Percentiles rank a stretch among this genome's conserved stretches.
Conservation (phyloP, 768 basidiomycete species). For the Suillus subalutaceus region DNA sequence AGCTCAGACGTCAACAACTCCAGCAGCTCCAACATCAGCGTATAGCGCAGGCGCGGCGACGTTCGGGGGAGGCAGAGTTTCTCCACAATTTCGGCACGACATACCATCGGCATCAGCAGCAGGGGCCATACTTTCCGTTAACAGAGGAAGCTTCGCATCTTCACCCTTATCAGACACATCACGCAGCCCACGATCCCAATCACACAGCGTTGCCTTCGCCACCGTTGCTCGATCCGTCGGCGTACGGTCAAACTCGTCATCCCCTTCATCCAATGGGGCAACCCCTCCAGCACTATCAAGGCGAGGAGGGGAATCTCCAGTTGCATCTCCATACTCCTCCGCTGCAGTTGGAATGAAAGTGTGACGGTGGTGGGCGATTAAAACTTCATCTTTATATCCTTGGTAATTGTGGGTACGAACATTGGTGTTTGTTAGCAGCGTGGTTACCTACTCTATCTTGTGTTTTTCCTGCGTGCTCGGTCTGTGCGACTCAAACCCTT, state of each 20-base stretch:
- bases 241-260: slow-evolving; percentile 32
- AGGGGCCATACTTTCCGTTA: slow-evolving; percentile 29
- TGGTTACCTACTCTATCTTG: slow-evolving; percentile 2
- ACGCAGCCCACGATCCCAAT: slow-evolving; percentile 35
- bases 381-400: slow-evolving; percentile 26
- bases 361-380: slow-evolving; percentile 13
- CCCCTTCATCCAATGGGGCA: slow-evolving; percentile 38
- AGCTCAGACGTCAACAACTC: slow-evolving; percentile 48
- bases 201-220: slow-evolving; percentile 31
- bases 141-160: slow-evolving; percentile 33
- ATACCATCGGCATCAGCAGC: slow-evolving; percentile 31
- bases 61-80: slow-evolving; percentile 39
- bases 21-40: slow-evolving; percentile 42
- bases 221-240: slow-evolving; percentile 36
- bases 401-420: slow-evolving; percentile 30
- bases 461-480: slow-evolving; percentile 2
- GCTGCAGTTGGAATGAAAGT: slow-evolving; percentile 55
- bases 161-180: slow-evolving; percentile 39
- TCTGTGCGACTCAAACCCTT: slow-evolving; percentile 9
- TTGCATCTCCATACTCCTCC: slow-evolving; percentile 46
- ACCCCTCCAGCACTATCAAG: slow-evolving; percentile 38
- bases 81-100: slow-evolving; percentile 41
- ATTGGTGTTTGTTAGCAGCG: slow-evolving; percentile 19
- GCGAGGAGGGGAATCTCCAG: slow-evolving; percentile 42
- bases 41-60: slow-evolving; percentile 35